phyloP scores from a whole-genome alignment of 176 grass and related monocot genomes.

The Leersia perrieri region DNA sequence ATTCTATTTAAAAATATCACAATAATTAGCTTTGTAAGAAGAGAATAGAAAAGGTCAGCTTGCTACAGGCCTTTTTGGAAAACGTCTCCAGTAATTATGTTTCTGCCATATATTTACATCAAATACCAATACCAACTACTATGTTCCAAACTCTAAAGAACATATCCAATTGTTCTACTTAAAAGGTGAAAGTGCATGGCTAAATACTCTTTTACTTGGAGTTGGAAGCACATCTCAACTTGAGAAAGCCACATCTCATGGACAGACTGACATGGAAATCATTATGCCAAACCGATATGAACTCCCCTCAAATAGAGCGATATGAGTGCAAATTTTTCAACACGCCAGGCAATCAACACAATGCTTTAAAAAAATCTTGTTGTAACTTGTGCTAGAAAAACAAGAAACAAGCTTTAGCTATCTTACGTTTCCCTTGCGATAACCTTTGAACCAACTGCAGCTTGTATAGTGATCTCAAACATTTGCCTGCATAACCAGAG shows the following conservation, averaged over 20 bases:
- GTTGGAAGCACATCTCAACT: background rate
- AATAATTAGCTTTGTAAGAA: background rate
- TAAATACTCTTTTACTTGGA: background rate
- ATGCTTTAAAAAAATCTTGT: background rate
- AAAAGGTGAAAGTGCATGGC: background rate
- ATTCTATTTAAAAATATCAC: background rate
- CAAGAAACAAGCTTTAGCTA: background rate
- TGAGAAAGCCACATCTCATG: background rate
- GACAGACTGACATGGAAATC: background rate
- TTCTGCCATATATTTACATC: too few species aligned
- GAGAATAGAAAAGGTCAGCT: background rate
- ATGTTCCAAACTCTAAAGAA: constrained; percentile 1
- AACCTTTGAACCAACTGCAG: constrained; percentile 91
- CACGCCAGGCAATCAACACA: background rate
- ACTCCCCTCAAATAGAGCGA: background rate
- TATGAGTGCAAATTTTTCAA: background rate
- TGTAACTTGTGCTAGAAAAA: background rate
- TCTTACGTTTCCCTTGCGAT: constrained; percentile 95
- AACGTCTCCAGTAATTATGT: background rate
- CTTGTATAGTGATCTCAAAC: constrained; percentile 99
- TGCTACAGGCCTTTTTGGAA: background rate
- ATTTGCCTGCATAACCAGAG: constrained; percentile 64
- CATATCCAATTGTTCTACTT: background rate
- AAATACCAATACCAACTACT: background rate
- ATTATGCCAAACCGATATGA: background rate